Percentiles rank a stretch among this genome's conserved stretches.
Conservation (phyloP, 306 rosid species). For the Datisca glomerata region DNA sequence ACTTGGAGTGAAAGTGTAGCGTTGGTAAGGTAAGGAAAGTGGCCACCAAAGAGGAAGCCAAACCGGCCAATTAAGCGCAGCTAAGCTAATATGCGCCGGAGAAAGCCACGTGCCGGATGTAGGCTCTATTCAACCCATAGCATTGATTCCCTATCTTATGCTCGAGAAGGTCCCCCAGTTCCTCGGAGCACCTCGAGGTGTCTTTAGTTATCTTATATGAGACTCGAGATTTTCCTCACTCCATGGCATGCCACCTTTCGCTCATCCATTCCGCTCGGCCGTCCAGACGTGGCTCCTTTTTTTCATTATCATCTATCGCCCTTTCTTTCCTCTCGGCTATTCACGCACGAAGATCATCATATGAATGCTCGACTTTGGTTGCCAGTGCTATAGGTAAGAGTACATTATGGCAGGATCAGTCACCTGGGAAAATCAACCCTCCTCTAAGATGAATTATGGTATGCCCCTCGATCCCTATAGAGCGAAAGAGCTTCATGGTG, state of each 20-base stretch:
- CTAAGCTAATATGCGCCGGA: constrained; percentile 6
- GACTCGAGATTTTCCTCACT: no score
- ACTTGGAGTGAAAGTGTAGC: constrained; percentile 6
- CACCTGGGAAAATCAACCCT: constrained; percentile 4
- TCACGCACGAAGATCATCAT: no score
- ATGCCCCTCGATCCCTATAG: constrained; percentile 5
- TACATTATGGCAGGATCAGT: constrained; percentile 7
- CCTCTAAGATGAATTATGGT: constrained; percentile 8
- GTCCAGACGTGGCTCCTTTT: no score
- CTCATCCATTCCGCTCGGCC: no score
- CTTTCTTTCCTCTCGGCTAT: no score
- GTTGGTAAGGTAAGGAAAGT: constrained; percentile 5
- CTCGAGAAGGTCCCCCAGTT: no score
- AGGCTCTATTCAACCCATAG: background rate
- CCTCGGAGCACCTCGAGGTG: no score
- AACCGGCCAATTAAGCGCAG: constrained; percentile 2
- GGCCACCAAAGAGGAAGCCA: constrained; percentile 5
- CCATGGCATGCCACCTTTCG: no score
- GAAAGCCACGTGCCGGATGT: background rate
- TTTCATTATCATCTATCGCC: no score
- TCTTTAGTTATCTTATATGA: no score
- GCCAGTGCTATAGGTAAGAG: constrained; percentile 5
- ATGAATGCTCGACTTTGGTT: constrained; percentile 20
- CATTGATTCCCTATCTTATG: no score
- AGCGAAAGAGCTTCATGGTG: constrained; percentile 4